A percentile compares a stretch with the other conserved stretches of the same genome.
Conservation (phyloP, 345 rosid species). For the Orychophragmus violaceus region DNA sequence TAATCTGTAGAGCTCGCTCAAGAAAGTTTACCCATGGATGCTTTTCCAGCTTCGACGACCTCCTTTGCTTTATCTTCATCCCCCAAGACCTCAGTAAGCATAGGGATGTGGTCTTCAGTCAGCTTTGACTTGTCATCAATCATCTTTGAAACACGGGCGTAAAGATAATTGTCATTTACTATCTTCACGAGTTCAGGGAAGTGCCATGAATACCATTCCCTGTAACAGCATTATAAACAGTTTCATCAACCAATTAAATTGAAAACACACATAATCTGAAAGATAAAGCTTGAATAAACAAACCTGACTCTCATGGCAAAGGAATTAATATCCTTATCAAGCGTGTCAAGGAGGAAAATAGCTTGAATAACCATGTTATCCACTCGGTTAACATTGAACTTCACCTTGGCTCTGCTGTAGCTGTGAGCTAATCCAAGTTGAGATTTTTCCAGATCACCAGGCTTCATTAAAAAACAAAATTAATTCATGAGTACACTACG, state of each 20-base stretch:
- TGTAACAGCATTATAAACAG: slow-evolving; percentile 26
- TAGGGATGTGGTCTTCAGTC: slow-evolving; percentile 49
- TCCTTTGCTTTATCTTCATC: slow-evolving; percentile 95
- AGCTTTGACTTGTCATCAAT: slow-evolving; percentile 39
- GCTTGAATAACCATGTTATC: slow-evolving; percentile 44
- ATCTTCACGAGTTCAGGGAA: neutral
- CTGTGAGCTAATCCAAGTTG: neutral
- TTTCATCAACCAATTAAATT: neutral
- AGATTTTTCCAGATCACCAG: neutral
- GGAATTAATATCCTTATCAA: slow-evolving; percentile 17
- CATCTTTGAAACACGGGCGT: neutral
- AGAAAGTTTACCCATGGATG: slow-evolving; percentile 95
- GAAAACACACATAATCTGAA: neutral
- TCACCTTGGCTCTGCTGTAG: neutral
- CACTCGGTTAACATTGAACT: neutral
- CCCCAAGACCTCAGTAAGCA: slow-evolving; percentile 54
- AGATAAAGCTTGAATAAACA: slow-evolving; percentile 15
- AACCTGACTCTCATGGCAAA: slow-evolving; percentile 96
- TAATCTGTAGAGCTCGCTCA: neutral
- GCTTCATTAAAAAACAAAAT: neutral
- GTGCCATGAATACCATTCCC: slow-evolving; percentile 62
- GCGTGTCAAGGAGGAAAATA: neutral
- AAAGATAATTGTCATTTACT: neutral
- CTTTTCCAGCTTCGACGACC: slow-evolving; percentile 89
- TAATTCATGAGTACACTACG: neutral